phyloP scores from a whole-genome alignment of 106 monocot species.

The Dendrobium nobile region DNA sequence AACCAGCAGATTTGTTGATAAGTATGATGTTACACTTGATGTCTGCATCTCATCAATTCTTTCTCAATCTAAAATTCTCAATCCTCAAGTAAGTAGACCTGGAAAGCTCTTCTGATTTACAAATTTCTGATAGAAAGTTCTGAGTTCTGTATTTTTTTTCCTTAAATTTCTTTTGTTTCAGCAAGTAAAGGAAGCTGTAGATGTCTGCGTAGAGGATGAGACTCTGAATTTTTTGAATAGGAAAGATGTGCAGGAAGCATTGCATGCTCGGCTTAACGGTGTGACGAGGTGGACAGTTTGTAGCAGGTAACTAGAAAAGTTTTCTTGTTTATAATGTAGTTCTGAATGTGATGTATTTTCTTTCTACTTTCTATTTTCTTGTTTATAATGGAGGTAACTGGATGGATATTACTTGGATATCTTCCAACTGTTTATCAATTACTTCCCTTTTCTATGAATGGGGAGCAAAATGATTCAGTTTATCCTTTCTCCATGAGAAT shows the following conservation, averaged over 20 bases:
- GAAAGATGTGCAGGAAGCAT: constrained; percentile 79
- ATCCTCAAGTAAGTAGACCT: constrained; percentile 55
- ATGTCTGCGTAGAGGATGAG: constrained; percentile 98
- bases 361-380: not conserved
- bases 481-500: no score
- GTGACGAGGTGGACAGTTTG: constrained; percentile 79
- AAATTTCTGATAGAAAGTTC: not conserved
- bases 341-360: not conserved
- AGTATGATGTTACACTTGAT: constrained; percentile 97
- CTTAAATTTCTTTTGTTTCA: constrained; percentile 14
- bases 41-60: constrained; percentile 91
- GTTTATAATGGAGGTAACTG: no score
- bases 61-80: constrained; percentile 61
- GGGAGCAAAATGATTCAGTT: no score
- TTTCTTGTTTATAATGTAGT: not conserved
- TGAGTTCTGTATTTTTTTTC: not conserved
- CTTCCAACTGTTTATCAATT: no score
- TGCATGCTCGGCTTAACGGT: constrained; percentile 58
- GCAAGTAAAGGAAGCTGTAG: constrained; percentile 61
- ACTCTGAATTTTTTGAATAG: constrained; percentile 82
- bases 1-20: constrained; percentile 95
- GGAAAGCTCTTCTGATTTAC: not conserved
- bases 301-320: constrained; percentile 50
- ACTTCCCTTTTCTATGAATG: no score
- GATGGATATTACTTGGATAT: no score